Evolutionary conservation across 129 eudicot species (phyloP).

Genomic region (Smallanthus sonchifolius): DNA sequence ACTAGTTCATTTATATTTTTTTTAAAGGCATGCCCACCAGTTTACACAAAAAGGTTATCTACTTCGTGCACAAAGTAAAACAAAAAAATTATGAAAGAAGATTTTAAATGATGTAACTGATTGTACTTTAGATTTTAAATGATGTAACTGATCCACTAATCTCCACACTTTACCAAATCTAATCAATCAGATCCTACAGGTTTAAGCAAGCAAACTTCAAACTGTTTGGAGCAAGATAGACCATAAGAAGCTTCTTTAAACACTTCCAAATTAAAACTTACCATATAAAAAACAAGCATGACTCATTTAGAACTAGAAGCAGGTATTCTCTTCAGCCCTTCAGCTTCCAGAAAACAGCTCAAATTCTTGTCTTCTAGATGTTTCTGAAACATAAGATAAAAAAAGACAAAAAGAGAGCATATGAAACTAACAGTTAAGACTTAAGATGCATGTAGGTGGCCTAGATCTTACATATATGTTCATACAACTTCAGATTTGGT

Average conservation of each 20-base stretch:
- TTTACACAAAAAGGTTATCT: neutral
- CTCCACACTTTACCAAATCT: conserved; percentile 9
- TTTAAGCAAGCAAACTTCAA: neutral
- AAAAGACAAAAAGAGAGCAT: neutral
- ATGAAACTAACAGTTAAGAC: neutral
- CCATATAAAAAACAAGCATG: conserved; percentile 18
- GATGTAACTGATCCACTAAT: neutral
- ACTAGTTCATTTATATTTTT: too few species aligned
- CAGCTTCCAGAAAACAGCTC: conserved; percentile 76
- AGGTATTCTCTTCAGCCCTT: conserved; percentile 46
- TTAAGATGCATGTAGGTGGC: neutral
- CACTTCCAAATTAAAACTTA: conserved; percentile 15
- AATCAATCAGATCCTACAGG: conserved; percentile 5
- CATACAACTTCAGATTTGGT: neutral
- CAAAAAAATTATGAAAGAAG: neutral
- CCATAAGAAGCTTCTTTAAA: neutral
- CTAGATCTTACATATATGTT: neutral
- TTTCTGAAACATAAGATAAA: conserved; percentile 38
- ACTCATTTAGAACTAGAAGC: conserved; percentile 42
- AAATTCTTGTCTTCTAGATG: conserved; percentile 82
- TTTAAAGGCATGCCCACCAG: neutral
- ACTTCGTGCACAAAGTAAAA: neutral
- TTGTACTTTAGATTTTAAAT: neutral
- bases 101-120: too few species aligned
- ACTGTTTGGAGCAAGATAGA: neutral